Conservation (phyloP, 2,329 filamentous ascomycete species). For the Monilinia aucupariae region DNA sequence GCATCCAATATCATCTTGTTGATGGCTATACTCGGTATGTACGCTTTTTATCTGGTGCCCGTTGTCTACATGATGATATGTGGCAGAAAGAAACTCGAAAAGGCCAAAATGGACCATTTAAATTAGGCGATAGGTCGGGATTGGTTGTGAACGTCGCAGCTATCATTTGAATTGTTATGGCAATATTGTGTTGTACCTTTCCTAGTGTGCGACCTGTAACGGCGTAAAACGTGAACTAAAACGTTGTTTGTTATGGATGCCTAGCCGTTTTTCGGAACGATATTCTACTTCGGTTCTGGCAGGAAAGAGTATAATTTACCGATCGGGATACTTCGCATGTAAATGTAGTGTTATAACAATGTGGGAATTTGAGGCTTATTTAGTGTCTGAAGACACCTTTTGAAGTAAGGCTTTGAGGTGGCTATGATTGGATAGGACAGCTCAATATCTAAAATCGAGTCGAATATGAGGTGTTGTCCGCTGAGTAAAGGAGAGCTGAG, state of each 20-base stretch:
- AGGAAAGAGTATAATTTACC: conserved; percentile 32
- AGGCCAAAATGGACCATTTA: conserved; percentile 29
- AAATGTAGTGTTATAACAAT: background rate
- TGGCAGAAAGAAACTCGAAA: conserved; percentile 33
- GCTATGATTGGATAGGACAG: background rate
- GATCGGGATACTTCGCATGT: background rate
- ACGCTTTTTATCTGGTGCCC: conserved; percentile 41
- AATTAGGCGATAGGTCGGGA: conserved; percentile 36
- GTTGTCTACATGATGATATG: conserved; percentile 38
- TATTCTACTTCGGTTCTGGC: conserved; percentile 36
- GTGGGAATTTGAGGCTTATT: too few relatives aligned
- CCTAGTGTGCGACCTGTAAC: conserved; percentile 40
- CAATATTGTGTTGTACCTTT: conserved; percentile 44
- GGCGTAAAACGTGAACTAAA: conserved; percentile 44
- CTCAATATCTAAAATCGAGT: background rate
- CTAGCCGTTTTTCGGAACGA: conserved; percentile 36
- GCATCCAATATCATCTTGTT: conserved; percentile 45
- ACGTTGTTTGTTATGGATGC: conserved; percentile 41
- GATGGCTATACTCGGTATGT: conserved; percentile 42
- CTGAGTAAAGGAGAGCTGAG: background rate
- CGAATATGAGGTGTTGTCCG: background rate
- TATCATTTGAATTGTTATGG: conserved; percentile 41
- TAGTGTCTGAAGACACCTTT: too few relatives aligned
- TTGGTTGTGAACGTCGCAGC: conserved; percentile 39
- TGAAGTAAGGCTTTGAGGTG: background rate